These are phyloP conservation scores for Ophiognomonia clavigignenti-juglandacearum DNA, from an alignment of 2,329 filamentous ascomycete genomes.

Conservation along the genomic window DNA sequence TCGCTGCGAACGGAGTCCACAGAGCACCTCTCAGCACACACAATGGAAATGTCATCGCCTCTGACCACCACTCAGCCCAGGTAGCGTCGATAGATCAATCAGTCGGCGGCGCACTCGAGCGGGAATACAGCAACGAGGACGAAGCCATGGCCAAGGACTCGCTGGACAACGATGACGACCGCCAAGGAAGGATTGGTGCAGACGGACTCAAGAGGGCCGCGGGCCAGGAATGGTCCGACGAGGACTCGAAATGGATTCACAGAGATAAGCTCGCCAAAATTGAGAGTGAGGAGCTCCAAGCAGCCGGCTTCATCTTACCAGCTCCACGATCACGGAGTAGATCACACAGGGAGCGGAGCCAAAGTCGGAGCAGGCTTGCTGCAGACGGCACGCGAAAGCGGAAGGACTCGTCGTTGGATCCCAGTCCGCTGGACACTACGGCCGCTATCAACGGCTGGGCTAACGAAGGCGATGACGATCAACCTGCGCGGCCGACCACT, in stretches of 20 bases:
- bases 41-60: conserved; percentile 14
- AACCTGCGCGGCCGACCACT: conserved; percentile 50
- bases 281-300: conserved; percentile 74
- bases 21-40: conserved; percentile 13
- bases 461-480: conserved; percentile 56
- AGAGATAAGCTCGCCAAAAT: conserved; percentile 78
- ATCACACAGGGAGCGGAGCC: conserved; percentile 38
- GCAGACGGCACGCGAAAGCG: conserved; percentile 29
- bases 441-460: conserved; percentile 55
- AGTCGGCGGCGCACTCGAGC: conserved; percentile 9
- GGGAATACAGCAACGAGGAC: conserved; percentile 20
- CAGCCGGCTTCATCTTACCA: conserved; percentile 64
- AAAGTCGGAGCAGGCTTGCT: conserved; percentile 28
- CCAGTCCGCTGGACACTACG: conserved; percentile 33
- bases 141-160: conserved; percentile 39
- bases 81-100: conserved; percentile 6
- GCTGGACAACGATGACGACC: conserved; percentile 20
- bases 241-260: conserved; percentile 78
- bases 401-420: conserved; percentile 42
- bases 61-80: conserved; percentile 9
- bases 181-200: conserved; percentile 2
- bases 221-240: conserved; percentile 35
- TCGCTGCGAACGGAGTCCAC: conserved; percentile 12
- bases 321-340: conserved; percentile 47
- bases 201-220: conserved; percentile 21